Percentiles rank a stretch among this genome's conserved stretches.
Conservation (phyloP, 805 yeast species). For the Jamesozyma hellenica region DNA sequence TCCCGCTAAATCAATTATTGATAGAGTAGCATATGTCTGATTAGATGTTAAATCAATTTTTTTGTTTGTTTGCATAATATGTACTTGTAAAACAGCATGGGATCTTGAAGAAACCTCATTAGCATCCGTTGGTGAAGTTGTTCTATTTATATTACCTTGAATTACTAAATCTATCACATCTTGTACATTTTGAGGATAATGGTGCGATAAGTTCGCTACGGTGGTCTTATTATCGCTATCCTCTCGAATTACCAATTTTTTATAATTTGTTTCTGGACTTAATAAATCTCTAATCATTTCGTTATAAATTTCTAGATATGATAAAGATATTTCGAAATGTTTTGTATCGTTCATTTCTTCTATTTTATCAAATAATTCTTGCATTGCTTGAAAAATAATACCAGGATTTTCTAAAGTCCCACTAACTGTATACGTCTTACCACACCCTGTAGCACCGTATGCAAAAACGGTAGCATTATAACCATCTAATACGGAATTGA, state of each 20-base stretch:
- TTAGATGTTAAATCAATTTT: conserved; percentile 56
- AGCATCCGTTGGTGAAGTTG: conserved; percentile 83
- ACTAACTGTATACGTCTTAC: conserved; percentile 86
- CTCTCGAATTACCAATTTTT: conserved; percentile 55
- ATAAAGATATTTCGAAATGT: conserved; percentile 49
- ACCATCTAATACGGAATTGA: conserved; percentile 72
- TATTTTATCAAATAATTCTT: conserved; percentile 58
- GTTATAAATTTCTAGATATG: conserved; percentile 83
- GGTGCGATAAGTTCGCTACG: conserved; percentile 61
- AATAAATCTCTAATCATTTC: conserved; percentile 78
- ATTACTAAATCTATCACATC: conserved; percentile 73
- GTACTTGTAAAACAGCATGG: conserved; percentile 84
- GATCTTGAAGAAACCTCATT: conserved; percentile 86
- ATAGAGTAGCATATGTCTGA: conserved; percentile 68
- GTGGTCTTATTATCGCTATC: conserved; percentile 50
- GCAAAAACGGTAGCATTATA: conserved; percentile 89
- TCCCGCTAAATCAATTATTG: conserved; percentile 89
- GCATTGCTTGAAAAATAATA: conserved; percentile 66
- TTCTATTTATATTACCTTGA: conserved; percentile 63
- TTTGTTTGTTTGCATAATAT: conserved; percentile 45
- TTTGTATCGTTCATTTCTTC: conserved; percentile 46
- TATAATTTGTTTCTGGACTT: conserved; percentile 40
- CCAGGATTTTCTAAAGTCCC: conserved; percentile 72
- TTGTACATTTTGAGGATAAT: conserved; percentile 49
- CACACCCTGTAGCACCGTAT: conserved; percentile 96